Evolutionary conservation across 73 alveolate species (phyloP), one percentile per base, ranked within the genome.

Genomic region (Blepharisma stoltei): DNA sequence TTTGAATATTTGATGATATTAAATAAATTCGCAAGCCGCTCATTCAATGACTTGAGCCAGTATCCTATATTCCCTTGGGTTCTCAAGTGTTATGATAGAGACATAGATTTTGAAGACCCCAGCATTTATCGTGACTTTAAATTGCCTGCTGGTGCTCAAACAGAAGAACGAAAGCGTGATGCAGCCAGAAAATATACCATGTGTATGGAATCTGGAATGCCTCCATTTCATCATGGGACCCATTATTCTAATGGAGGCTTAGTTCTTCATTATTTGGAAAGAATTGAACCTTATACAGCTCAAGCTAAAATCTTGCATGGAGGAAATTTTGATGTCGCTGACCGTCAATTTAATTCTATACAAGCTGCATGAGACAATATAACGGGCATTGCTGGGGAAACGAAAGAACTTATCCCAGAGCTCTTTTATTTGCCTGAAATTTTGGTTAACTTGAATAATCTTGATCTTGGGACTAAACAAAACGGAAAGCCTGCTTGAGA

Each of bases 11-110:
- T 96, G 37, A 89, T 94, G 94, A 76, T 89, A 25, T 65, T 95
- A 50, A 96, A 96, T 82, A 84, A 90, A 44, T 89, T 86, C 81
- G 92, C 99, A 6, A 89, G 94, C 55, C 76, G 99, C 71, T 81
- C 97, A 37, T 87, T 85, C 78, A 86, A 92, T 76, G 97, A 96
- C 83, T 75, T 96, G 55, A 93, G 98, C 6, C 92, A 96, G 78
- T 96, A 96, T 83, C 99, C 99, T n/a, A 97, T 96, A 6, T 96
- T 94, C 81, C 99, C 99, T 6, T 93, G 98, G 98, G 82, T 96
- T 52, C 32, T 96, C 37, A 78, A 92, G 75, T 95, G 94, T 78
- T 96, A 94, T 32, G 75, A 81, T 23, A 68, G 84, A 18, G 76
- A 54, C 37, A 41, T 84, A 20, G 90, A 87, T 71, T 80, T 92